Percentiles rank a stretch among this genome's conserved stretches.
Conservation (phyloP, 129 eudicot genomes). For the Tagetes patula region DNA sequence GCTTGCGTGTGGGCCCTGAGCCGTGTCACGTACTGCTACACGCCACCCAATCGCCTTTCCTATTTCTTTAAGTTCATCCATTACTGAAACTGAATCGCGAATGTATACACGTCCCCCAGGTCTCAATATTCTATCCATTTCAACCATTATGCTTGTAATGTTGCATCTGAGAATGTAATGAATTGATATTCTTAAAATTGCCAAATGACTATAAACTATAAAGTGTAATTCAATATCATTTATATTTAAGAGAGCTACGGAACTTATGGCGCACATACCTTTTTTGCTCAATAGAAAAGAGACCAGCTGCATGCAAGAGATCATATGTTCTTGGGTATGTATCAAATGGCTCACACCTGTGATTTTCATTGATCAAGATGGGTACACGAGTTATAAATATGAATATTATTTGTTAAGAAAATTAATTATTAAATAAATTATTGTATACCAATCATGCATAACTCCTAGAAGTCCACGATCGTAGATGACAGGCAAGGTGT, state of each 20-base stretch:
- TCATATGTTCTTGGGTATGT: conserved; percentile 98
- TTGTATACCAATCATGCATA: conserved; percentile 89
- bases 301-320: conserved; percentile 87
- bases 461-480: conserved; percentile 98
- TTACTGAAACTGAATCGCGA: conserved; percentile 67
- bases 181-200: background rate
- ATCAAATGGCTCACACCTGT: conserved; percentile 96
- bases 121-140: conserved; percentile 93
- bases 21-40: conserved; percentile 62
- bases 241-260: background rate
- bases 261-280: conserved; percentile 43
- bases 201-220: background rate
- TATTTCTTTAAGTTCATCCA: conserved; percentile 77
- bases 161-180: conserved; percentile 60
- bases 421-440: background rate
- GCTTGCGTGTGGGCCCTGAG: conserved; percentile 95
- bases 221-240: background rate
- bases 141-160: conserved; percentile 76
- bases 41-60: conserved; percentile 94
- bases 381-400: background rate
- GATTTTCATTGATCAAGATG: conserved; percentile 17
- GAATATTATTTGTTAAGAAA: background rate
- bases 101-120: conserved; percentile 94
- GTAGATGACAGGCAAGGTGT: conserved; percentile 88
- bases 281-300: conserved; percentile 74